Evolutionary conservation across 352 stramenopile species (phyloP), one percentile per base, ranked within the genome.

Genomic region (Blastocystis sp.): DNA sequence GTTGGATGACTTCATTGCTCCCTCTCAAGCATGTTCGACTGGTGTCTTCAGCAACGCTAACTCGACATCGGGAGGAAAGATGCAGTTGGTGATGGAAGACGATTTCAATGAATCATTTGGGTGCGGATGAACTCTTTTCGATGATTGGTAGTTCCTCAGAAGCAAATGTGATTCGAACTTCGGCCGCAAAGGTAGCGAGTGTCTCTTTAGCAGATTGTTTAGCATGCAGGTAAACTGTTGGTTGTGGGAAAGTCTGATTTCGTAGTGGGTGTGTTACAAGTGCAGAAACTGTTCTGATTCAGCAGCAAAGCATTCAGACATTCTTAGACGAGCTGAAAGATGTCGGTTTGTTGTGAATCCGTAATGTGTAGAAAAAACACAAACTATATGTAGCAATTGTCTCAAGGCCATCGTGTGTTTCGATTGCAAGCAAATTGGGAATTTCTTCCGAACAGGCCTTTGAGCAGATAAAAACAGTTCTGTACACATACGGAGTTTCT

Each of bases 191-290:
- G 24, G 54, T 85, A 39, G 73, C 73, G 18, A 85, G 47, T 26
- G 73, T 85, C 0, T 68, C 73, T 16, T 34, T 85, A 45, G 73
- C 50, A 47, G 73, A 85, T 30, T 85, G 73, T 68, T 53, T 85
- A 53, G 73, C 73, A 18, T 85, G 73, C 73, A 85, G 24, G 73
- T 85, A 50, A 11, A 24, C 26, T 53, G 26, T 24, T 76, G 8
- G 18, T 18, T 20, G 20, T 66, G 9, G 13, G 43, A 30, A 37
- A 11, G 18, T 26, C 37, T 47, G 9, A 47, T 43, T 9, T 18
- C 2, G 39, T 85, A 85, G 73, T 85, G 73, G 73, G 18, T 85
- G 73, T 45, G 73, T 85, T 30, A 85, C 73, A 45, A 85, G 73
- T 43, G 73, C 73, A 24, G 73, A 85, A 50, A 85, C 73, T 9